Evolutionary conservation across 768 basidiomycete species (phyloP).

Genomic region (Agrocybe praecox): DNA sequence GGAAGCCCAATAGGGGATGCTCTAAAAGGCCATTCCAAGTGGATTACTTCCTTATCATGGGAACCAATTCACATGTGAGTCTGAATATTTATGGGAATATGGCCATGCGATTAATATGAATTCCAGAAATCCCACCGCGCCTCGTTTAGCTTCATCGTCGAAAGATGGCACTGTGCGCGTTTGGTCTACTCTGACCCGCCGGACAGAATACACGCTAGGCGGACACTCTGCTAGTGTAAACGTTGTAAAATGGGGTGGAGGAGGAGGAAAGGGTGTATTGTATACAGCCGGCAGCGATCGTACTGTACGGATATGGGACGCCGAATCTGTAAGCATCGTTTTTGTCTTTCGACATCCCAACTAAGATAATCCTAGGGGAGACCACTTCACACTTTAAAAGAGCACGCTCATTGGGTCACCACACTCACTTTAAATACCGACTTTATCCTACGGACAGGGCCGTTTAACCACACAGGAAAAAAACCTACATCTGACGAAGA

Average conservation of each 20-base stretch:
- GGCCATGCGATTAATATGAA: too few species aligned
- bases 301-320: slow-evolving; percentile 94
- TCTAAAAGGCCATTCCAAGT: slow-evolving; percentile 92
- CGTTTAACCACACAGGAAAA: slow-evolving; percentile 88
- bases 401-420: slow-evolving; percentile 99
- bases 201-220: slow-evolving; percentile 82
- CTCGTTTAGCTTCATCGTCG: slow-evolving; percentile 91
- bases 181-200: slow-evolving; percentile 78
- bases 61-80: slow-evolving; percentile 92
- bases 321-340: slow-evolving; percentile 33
- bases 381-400: slow-evolving; percentile 82
- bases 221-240: slow-evolving; percentile 96
- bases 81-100: too few species aligned
- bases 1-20: slow-evolving; percentile 90
- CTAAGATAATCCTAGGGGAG: slow-evolving; percentile 58
- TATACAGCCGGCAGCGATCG: slow-evolving; percentile 97
- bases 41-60: slow-evolving; percentile 95
- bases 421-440: slow-evolving; percentile 95
- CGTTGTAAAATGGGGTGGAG: slow-evolving; percentile 95
- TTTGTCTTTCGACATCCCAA: neutral
- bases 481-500: slow-evolving; percentile 80
- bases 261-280: slow-evolving; percentile 72
- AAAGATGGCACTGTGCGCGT: slow-evolving; percentile 97
- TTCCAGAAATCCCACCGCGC: slow-evolving; percentile 70
- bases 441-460: slow-evolving; percentile 91